A percentile compares a stretch with the other conserved stretches of the same genome.
Conservation (phyloP, 345 rosid genomes). For the Bruguiera sexangula region DNA sequence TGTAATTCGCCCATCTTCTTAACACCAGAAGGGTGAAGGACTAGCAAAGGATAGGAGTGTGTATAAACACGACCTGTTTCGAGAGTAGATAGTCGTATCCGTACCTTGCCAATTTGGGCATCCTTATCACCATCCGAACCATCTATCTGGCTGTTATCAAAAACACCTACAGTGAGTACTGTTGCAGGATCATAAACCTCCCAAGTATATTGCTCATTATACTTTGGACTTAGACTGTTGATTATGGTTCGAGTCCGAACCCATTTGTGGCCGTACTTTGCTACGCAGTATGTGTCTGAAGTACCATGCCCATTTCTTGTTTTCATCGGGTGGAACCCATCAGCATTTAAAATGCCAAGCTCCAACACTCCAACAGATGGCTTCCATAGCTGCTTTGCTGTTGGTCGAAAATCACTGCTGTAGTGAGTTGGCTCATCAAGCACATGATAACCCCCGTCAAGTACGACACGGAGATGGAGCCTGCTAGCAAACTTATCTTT, state of each 20-base stretch:
- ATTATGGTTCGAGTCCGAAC: constrained; percentile 30
- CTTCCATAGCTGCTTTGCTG: constrained; percentile 32
- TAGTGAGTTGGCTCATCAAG: constrained; percentile 31
- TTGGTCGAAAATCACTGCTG: constrained; percentile 30
- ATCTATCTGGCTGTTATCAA: constrained; percentile 22
- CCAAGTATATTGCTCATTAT: constrained; percentile 34
- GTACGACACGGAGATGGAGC: constrained; percentile 21
- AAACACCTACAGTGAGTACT: constrained; percentile 28
- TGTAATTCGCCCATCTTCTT: constrained; percentile 34
- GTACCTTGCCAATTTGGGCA: constrained; percentile 26
- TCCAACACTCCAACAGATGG: constrained; percentile 32
- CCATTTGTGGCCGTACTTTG: constrained; percentile 32
- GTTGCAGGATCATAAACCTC: constrained; percentile 33
- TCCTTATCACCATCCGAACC: constrained; percentile 23
- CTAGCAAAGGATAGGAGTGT: constrained; percentile 27
- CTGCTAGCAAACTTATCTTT: constrained; percentile 29
- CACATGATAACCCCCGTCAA: constrained; percentile 35
- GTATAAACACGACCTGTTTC: constrained; percentile 33
- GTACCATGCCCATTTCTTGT: constrained; percentile 29
- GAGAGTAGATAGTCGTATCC: constrained; percentile 32
- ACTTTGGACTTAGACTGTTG: constrained; percentile 29
- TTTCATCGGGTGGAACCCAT: constrained; percentile 30
- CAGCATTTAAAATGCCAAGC: constrained; percentile 28
- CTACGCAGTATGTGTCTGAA: constrained; percentile 32
- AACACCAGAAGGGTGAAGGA: constrained; percentile 29